Base-by-base conservation (phyloP, 257 asterid species). In the Scutellaria baicalensis region DNA sequence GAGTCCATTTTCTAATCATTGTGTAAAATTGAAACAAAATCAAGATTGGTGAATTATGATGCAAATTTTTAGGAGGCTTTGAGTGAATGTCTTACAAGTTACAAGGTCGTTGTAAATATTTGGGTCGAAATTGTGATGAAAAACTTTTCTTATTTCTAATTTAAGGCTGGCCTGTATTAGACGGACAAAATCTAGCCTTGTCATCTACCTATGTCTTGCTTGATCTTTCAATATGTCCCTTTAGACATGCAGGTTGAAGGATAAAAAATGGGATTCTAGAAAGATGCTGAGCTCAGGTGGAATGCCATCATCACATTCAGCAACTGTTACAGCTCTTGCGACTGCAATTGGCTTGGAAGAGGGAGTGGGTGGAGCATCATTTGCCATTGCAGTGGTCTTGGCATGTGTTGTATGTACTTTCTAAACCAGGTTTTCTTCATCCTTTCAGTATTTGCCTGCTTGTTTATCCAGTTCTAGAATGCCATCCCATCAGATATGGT, bases 241-340 rank as follows among this genome's bases (percentile, higher is more conserved):
- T 84, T 84, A 77, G 90, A 82, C 74, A 75, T 82, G 79, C 96
- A 93, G 99, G 99, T 82, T 83, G 70, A 93, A 86, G 86, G 97
- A 91, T 77, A 91, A 78, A 78, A 89, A 83, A 80, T 93, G 99
- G 99, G 96, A 93, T 69, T 91, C 99, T 45, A 84, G 74, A 79
- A 89, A 80, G 77, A 89, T 93, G 96, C 80, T 93, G 57, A 81
- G 97, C 81, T 91, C 99, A 23, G 99, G 99, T 44, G 99, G 99
- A 77, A 91, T 93, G 99, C 99, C 99, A 14, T 93, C 99, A 38
- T 93, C 96, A 50, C 99, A 91, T 87, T 91, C 97, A 63, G 95
- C 99, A 48, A 84, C 93, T 20, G 97, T 93, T 35, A 85, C 85
- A 7, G 93, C 99, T 49, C 96, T 93, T 59, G 91, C 94, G 70